Conservation (phyloP, 305 asterid genomes). For the Ilex paraguariensis region DNA sequence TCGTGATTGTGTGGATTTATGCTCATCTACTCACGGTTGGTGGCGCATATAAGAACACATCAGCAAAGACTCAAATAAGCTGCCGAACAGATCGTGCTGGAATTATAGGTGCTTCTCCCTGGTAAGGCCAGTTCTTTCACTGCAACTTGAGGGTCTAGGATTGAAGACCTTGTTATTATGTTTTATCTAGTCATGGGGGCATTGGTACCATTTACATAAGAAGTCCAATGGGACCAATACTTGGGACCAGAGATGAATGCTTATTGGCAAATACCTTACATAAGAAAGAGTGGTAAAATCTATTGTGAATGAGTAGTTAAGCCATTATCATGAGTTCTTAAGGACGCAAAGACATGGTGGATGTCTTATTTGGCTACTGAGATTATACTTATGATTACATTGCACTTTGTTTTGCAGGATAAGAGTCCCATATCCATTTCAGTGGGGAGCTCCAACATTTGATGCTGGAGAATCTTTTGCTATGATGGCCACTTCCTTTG, state of each 20-base stretch:
- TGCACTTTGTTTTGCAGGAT: conserved; percentile 49
- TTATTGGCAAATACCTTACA: no score
- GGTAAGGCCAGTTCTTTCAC: conserved; percentile 36
- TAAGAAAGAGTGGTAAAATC: no score
- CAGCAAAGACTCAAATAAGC: neutral
- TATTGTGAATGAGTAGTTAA: no score
- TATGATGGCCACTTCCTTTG: conserved; percentile 92
- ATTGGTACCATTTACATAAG: no score
- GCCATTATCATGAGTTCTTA: no score
- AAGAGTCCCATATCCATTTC: conserved; percentile 88
- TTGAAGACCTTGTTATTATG: neutral
- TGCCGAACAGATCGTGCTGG: conserved; percentile 63
- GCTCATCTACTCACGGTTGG: conserved; percentile 39
- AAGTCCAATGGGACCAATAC: no score
- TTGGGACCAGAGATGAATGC: no score
- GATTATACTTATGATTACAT: neutral
- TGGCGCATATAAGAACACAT: neutral
- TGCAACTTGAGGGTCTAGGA: neutral
- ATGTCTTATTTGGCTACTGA: neutral
- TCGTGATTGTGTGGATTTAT: conserved; percentile 42
- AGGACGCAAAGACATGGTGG: no score
- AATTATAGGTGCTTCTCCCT: conserved; percentile 70
- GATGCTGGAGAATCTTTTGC: conserved; percentile 94
- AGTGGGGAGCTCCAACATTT: conserved; percentile 95
- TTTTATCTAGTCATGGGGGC: neutral